Evolutionary conservation across 768 basidiomycete species (phyloP).

Genomic region (Boletus tomentosulus): DNA sequence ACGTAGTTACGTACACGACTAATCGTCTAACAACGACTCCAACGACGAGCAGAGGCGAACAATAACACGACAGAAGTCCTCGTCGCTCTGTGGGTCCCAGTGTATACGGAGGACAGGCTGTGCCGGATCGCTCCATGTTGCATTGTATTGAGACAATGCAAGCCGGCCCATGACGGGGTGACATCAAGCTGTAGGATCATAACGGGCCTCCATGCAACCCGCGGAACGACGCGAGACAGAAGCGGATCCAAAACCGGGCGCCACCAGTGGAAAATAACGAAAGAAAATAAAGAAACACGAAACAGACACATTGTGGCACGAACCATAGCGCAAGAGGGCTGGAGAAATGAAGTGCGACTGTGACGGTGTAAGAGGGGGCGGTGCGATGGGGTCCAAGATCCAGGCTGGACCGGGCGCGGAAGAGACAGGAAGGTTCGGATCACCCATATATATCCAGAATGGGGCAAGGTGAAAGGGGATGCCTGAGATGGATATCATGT

Average conservation of each 20-base stretch:
- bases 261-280: background rate
- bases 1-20: conserved; percentile 23
- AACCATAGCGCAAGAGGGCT: background rate
- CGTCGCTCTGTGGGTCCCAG: conserved; percentile 15
- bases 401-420: conserved; percentile 1
- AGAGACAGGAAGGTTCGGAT: conserved; percentile 21
- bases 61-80: conserved; percentile 9
- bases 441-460: background rate
- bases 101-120: background rate
- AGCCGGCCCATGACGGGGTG: background rate
- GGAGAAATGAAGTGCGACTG: background rate
- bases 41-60: conserved; percentile 2
- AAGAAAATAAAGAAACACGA: background rate
- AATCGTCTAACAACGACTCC: conserved; percentile 6
- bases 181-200: conserved; percentile 21
- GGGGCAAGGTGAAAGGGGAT: background rate
- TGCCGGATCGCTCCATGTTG: conserved; percentile 1
- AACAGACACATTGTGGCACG: background rate
- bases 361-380: background rate
- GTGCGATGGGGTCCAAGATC: background rate
- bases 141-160: conserved; percentile 14
- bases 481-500: conserved; percentile 5
- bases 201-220: conserved; percentile 16
- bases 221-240: conserved; percentile 13
- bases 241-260: conserved; percentile 4